Evolutionary conservation across 805 yeast genomes (phyloP).

Genomic region (Alloascoidea hylecoeti): DNA sequence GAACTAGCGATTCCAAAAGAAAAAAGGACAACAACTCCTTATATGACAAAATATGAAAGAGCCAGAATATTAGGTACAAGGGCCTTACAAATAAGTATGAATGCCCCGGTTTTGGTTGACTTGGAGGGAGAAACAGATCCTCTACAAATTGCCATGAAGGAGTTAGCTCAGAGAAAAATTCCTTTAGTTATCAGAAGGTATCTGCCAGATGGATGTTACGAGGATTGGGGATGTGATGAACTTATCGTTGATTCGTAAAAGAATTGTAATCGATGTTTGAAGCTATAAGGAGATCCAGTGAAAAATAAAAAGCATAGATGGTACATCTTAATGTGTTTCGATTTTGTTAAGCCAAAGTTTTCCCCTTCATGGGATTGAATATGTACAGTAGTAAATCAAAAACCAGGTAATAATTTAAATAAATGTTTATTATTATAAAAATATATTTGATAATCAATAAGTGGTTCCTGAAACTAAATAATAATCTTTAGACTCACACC

Average conservation of each 20-base stretch:
- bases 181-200: conserved; percentile 94
- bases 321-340: too few relatives aligned
- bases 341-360: too few relatives aligned
- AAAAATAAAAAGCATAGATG: conserved; percentile 3
- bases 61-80: conserved; percentile 97
- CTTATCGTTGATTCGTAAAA: conserved; percentile 67
- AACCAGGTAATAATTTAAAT: too few relatives aligned
- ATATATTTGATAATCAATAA: too few relatives aligned
- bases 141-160: conserved; percentile 94
- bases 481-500: too few relatives aligned
- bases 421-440: too few relatives aligned
- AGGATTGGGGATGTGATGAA: conserved; percentile 99
- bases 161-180: conserved; percentile 84
- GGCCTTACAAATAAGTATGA: conserved; percentile 94
- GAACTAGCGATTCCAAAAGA: conserved; percentile 85
- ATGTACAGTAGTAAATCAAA: too few relatives aligned
- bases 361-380: too few relatives aligned
- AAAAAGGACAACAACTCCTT: conserved; percentile 89
- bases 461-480: too few relatives aligned
- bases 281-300: conserved; percentile 1
- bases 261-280: too few relatives aligned
- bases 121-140: conserved; percentile 99
- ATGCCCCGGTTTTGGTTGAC: conserved; percentile 96
- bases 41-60: conserved; percentile 97
- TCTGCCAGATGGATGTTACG: conserved; percentile 92